Evolutionary conservation across 1,284 basidiomycete species (phyloP).

Genomic region (Marasmius tenuissimus): DNA sequence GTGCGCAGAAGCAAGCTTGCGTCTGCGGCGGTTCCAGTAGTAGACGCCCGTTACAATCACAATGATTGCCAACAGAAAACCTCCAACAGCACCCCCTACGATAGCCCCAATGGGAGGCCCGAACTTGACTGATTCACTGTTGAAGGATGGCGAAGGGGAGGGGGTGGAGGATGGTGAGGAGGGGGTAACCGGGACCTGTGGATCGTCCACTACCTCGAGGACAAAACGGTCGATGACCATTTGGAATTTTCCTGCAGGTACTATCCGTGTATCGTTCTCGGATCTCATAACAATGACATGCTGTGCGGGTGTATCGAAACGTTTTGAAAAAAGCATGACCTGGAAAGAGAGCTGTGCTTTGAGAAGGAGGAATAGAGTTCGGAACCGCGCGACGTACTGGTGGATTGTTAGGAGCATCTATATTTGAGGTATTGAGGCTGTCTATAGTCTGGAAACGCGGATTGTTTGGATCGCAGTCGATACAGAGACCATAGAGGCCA

Average conservation of each 20-base stretch:
- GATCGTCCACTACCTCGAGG: slow-evolving; percentile 19
- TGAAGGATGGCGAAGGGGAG: too few relatives aligned
- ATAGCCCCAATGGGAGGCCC: too few relatives aligned
- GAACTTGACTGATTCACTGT: background rate
- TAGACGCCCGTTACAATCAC: too few relatives aligned
- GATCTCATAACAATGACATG: slow-evolving; percentile 1
- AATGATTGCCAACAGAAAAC: too few relatives aligned
- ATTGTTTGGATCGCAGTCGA: slow-evolving; percentile 28
- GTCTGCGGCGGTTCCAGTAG: too few relatives aligned
- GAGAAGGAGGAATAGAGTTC: background rate
- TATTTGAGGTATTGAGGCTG: slow-evolving; percentile 21
- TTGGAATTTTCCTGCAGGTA: slow-evolving; percentile 22
- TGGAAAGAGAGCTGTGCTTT: slow-evolving; percentile 22
- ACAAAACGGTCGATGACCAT: slow-evolving; percentile 27
- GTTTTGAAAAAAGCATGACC: slow-evolving; percentile 13
- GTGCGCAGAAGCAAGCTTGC: too few relatives aligned
- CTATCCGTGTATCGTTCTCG: background rate
- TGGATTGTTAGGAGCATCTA: slow-evolving; percentile 27
- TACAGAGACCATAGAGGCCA: slow-evolving; percentile 13
- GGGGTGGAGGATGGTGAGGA: background rate
- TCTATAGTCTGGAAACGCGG: slow-evolving; percentile 24
- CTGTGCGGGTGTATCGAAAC: background rate
- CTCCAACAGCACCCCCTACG: too few relatives aligned
- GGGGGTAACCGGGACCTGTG: background rate
- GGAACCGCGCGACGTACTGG: slow-evolving; percentile 20